Evolutionary conservation across 2,329 filamentous ascomycete genomes (phyloP), one percentile per base, ranked within the genome.

Genomic region (Aspergillus carbonarius): DNA sequence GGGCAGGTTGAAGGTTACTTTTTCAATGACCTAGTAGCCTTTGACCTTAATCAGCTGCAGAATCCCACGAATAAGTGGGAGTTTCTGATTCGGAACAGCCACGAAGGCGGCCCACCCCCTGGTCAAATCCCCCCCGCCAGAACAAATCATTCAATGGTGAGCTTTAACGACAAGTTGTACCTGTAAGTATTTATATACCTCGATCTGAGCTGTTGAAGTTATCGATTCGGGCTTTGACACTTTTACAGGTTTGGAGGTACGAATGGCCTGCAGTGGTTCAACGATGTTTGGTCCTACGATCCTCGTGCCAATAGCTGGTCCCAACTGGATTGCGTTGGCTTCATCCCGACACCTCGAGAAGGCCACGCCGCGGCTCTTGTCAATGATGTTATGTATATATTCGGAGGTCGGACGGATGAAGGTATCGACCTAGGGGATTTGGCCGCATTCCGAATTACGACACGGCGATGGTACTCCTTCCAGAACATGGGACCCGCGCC

Each of bases 401-500:
- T 99, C 74, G 96, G 96, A 66, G 95, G 95, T 46, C 89, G 95
- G 60, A 97, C 92, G 0, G 92, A 97, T 71, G 93, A 98, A 66
- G 95, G 95, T 1, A 86, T 88, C 27, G 95, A 99, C 72, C 80
- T 99, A 4, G 95, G 93, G 34, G 95, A 99, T 74, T 82, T 99
- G 44, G 93, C 95, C 2, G 95, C 95, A 9, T 91, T 91, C 75
- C 83, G 87, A 51, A 91, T 91, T 67, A 86, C 89, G 0, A 92
- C 92, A 10, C 88, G 91, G 64, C 86, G 95, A 60, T 99, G 95
- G 95, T 99, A 98, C 74, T 99, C 95, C 35, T 99, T 99, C 77
- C 95, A 99, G 72, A 99, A 99, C 72, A 99, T 99, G 95, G 95
- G 95, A 0, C 93, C 93, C 3, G 96, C 93, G 1, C 95, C 95